Evolutionary conservation across 2,329 filamentous ascomycete genomes (phyloP), one percentile per base, ranked within the genome.

Genomic region (Trichothecium sympodiale): DNA sequence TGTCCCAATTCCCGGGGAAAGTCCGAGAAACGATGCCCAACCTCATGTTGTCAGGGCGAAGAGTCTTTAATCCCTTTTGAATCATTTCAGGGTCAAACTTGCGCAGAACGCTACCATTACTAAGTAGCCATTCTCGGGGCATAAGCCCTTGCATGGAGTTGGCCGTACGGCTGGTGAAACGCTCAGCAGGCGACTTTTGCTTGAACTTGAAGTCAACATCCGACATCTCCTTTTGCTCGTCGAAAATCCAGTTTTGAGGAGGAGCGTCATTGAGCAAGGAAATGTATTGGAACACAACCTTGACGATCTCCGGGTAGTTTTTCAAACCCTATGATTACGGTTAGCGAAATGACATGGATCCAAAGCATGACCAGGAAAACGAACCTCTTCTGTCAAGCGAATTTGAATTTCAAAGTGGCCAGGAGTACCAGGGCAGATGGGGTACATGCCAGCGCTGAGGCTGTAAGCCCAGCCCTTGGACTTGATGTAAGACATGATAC

Each of bases 191-290:
- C 3, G 79, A 84, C 65, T 96, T 96, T 54, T 96, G 85, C 59
- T 80, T 85, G 61, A 94, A 98, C 45, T 83, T 84, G 68, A 98
- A 98, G 47, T 94, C 83, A 10, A 96, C 85, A 46, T 96, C 88
- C 31, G 83, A 80, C 62, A 96, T 78, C 26, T 80, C 79, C 57
- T 87, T 89, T 57, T 91, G 83, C 59, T 98, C 91, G 23, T 94
- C 76, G 40, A 91, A 88, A 39, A 96, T 87, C 91, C 91, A 96
- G 54, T 93, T 69, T 46, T 93, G 81, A 0, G 89, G 88, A 5
- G 81, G 74, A 3, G 71, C 70, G 48, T 94, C 83, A 43, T 77
- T 78, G 38, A 98, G 72, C 55, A 98, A 74, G 9, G 86, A 78
- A 43, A 96, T 78, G 50, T 98, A 98, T 54, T 94, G 81, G 62